Evolutionary conservation across 2,329 filamentous ascomycete genomes (phyloP), one percentile per base, ranked within the genome.

Genomic region (Penicillium sp.): DNA sequence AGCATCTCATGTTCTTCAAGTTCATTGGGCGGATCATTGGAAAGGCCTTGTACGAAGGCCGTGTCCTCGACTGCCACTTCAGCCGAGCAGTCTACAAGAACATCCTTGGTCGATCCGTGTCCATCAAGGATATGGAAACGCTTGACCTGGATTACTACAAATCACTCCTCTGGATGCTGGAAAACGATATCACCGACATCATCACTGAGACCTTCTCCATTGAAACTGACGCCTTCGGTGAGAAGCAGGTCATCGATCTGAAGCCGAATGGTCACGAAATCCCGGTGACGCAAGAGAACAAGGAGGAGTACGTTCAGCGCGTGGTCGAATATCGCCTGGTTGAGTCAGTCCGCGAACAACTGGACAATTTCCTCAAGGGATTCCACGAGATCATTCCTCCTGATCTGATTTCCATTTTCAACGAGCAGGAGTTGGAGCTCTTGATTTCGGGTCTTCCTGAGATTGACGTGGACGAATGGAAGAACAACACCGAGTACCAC

Each of bases 71-170:
- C 71, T 99, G 93, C 72, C 95, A 97, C 78, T 99, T 99, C 77
- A 97, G 92, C 73, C 86, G 93, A 66, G 95, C 95, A 12, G 92
- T 99, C 43, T 99, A 99, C 80, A 97, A 97, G 77, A 87, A 89
- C 59, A 96, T 99, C 57, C 82, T 99, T 25, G 89, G 93, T 67
- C 95, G 95, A 69, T 83, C 89, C 3, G 92, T 97, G 34, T 96
- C 91, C 8, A 87, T 99, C 71, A 99, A 99, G 76, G 93, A 99
- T 64, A 97, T 99, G 90, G 93, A 99, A 72, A 96, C 91, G 18
- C 87, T 99, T 54, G 93, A 99, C 69, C 85, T 95, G 3, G 92
- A 99, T 64, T 99, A 99, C 75, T 96, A 97, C 82, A 99, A 97
- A 72, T 97, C 92, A 12, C 80, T 99, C 18, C 83, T 93, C 53